Base-by-base conservation (phyloP, 225 moss, liverwort and hornwort species). In the Polytrichum commune region DNA sequence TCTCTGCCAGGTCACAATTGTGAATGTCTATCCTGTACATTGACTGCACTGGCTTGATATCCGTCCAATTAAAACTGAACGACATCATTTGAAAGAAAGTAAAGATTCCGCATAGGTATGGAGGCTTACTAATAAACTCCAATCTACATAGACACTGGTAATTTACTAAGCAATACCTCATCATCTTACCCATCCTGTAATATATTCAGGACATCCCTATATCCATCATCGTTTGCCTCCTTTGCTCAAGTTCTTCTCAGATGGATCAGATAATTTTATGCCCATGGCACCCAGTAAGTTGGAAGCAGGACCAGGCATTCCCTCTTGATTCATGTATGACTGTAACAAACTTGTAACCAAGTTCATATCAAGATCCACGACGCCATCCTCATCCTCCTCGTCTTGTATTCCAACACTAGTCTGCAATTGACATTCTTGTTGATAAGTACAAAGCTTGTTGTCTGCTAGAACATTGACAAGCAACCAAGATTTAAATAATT, bases 231-330 rank as follows among this genome's bases (percentile, higher is more conserved):
- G 73, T 72, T 76, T 75, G 62, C 86, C 81, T 70, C 81, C 35
- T 35, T 35, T 82, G 54, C 75, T 79, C 74, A 79, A 67, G 66
- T 82, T 84, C 65, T 73, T 77, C 72, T 84, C 61, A 64, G 77
- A 69, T 68, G 86, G 88, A 69, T 93, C 89, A 8, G 86, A 80
- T 29, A 96, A 73, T 63, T 92, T 77, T 60, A 96, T 81, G 69
- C 93, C 93, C 91, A 98, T 91, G 9, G 90, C 90, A 75, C 95
- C 95, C 18, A 98, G 81, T 64, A 98, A 69, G 84, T 93, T 98
- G 28, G 98, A 92, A 55, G 93, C 95, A n/a, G 95, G 98, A 20
- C 98, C 98, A 68, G 95, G 93, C 95, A 95, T 86, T 74, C 97
- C 97, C 83, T 98, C 88, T 69, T 98, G 97, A 81, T 85, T 91